Base-by-base conservation (phyloP, 1,284 basidiomycete species). In the Phellinidium pouzarii region DNA sequence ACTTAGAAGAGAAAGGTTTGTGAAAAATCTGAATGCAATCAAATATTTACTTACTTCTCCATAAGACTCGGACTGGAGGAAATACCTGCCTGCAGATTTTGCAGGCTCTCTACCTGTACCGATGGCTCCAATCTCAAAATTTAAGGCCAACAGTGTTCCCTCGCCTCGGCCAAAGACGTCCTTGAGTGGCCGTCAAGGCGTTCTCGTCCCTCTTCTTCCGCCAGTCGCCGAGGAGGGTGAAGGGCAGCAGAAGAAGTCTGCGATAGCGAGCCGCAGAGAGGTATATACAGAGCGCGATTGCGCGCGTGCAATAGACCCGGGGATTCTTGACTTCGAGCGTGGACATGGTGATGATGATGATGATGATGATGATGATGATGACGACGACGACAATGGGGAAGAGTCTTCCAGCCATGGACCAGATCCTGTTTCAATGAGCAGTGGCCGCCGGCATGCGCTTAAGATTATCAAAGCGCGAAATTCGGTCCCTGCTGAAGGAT, bases 221-320 rank as follows among this genome's bases (percentile, higher is more conserved):
- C 48, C 50, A 12, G 47, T 56, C 27, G n/a, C 43, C 29, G 52
- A 53, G 55, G 45, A 52, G 26, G 43, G 50, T 3, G 47, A 51
- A 23, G 45, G 45, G 44, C 53, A 52, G 29, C 64, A 60, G 52
- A 65, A 60, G 53, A 57, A 56, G 7, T 74, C 80, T 17, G 71
- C 81, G 4, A 62, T 70, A 29, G 71, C 77, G 0, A 59, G 79
- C 31, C 81, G 82, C 19, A 80, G 70, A 58, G 78, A 77, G 9
- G 71, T 75, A 2, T 87, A 87, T 63, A 79, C 79, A 2, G 79
- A 82, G 61, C 80, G 84, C 26, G 84, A 88, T 65, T 75, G 76
- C 23, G 65, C 65, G 41, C 78, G 82, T 40, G 68, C 71, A 1
- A 72, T 82, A 55, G 86, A 87, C 62, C 84, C 84, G 1, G 85